Conservation (phyloP, 2,329 filamentous ascomycete genomes). For the Calonectria pauciramosa region DNA sequence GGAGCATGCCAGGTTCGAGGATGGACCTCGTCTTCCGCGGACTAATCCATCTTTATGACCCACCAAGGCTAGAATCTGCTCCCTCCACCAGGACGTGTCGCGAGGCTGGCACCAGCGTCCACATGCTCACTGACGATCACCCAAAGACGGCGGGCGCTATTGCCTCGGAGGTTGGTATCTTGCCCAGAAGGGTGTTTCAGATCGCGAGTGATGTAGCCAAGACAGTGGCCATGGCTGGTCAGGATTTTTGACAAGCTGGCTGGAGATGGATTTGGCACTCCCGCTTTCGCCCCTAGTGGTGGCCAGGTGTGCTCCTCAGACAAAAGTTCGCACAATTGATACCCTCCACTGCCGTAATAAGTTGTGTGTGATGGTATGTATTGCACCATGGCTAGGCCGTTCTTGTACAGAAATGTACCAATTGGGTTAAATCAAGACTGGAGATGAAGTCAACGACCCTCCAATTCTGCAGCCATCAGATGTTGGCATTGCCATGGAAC, state of each 20-base stretch:
- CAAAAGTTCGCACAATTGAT: slow-evolving; percentile 83
- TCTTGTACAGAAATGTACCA: not conserved
- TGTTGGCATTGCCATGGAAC: slow-evolving; percentile 80
- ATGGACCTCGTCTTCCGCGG: slow-evolving; percentile 75
- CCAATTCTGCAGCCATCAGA: slow-evolving; percentile 77
- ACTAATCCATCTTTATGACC: slow-evolving; percentile 80
- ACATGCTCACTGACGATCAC: slow-evolving; percentile 80
- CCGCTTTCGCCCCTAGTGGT: slow-evolving; percentile 76
- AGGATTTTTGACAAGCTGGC: slow-evolving; percentile 78
- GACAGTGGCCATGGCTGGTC: slow-evolving; percentile 75
- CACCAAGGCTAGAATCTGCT: slow-evolving; percentile 76
- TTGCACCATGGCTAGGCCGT: not conserved
- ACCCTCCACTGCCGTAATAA: slow-evolving; percentile 75
- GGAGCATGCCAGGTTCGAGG: slow-evolving; percentile 70
- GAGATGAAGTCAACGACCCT: slow-evolving; percentile 79
- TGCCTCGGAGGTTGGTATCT: slow-evolving; percentile 73
- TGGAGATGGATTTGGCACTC: slow-evolving; percentile 74
- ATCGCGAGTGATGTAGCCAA: slow-evolving; percentile 68
- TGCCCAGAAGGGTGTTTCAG: slow-evolving; percentile 64
- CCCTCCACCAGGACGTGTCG: slow-evolving; percentile 71
- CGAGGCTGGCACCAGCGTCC: slow-evolving; percentile 73
- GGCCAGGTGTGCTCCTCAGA: slow-evolving; percentile 77
- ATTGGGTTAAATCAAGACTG: slow-evolving; percentile 66
- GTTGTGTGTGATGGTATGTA: slow-evolving; percentile 63
- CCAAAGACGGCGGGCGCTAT: slow-evolving; percentile 75